Conservation (phyloP, 2,329 filamentous ascomycete species). For the Ascochyta rabiei region DNA sequence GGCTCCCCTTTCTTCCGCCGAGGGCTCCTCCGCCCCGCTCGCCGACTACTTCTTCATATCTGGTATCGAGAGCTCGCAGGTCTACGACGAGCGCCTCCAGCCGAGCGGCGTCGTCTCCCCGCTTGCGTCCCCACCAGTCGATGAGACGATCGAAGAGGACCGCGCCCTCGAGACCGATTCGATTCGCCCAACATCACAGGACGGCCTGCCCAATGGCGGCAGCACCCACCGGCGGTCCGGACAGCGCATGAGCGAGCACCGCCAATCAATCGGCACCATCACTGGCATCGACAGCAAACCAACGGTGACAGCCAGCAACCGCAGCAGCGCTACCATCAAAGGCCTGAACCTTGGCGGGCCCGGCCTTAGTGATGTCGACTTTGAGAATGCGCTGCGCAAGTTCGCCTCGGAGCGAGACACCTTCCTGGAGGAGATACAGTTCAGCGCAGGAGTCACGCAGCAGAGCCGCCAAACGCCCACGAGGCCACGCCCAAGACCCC, state of each 20-base stretch:
- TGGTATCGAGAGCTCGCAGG: constrained; percentile 59
- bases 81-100: constrained; percentile 54
- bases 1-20: constrained; percentile 49
- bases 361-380: constrained; percentile 76
- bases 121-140: constrained; percentile 46
- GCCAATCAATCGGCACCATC: constrained; percentile 59
- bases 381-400: constrained; percentile 89
- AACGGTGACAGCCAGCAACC: constrained; percentile 61
- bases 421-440: constrained; percentile 89
- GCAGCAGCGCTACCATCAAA: constrained; percentile 69
- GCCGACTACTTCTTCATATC: constrained; percentile 72
- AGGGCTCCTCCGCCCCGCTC: constrained; percentile 59
- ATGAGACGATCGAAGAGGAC: constrained; percentile 68
- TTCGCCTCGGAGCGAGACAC: constrained; percentile 94
- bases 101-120: constrained; percentile 38
- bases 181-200: constrained; percentile 51
- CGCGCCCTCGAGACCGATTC: constrained; percentile 60
- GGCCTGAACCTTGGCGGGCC: constrained; percentile 50
- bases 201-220: constrained; percentile 51
- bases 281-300: constrained; percentile 53
- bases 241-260: constrained; percentile 53
- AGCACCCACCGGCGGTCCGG: constrained; percentile 42
- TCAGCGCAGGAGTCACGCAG: constrained; percentile 75
- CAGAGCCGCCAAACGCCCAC: constrained; percentile 58
- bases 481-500: constrained; percentile 76